Percentiles rank a stretch among this genome's conserved stretches.
Conservation (phyloP, 176 grass and related monocot species). For the Zea luxurians region DNA sequence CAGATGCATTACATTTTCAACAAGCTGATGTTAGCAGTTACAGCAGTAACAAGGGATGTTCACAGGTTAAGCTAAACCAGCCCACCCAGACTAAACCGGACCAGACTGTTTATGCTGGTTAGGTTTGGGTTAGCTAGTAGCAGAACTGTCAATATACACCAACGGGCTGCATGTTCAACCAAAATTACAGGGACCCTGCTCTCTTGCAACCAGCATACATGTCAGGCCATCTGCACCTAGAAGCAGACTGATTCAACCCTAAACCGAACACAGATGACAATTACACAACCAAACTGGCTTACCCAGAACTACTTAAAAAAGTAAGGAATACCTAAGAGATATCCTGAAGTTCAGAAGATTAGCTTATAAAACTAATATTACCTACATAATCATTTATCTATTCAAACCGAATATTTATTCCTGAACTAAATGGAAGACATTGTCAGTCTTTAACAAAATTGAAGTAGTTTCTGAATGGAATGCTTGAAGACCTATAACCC, state of each 20-base stretch:
- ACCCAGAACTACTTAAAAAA: neutral
- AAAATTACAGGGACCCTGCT: neutral
- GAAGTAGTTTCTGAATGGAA: constrained; percentile 6
- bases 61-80: neutral
- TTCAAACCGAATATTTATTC: neutral
- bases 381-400: neutral
- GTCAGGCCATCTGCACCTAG: neutral
- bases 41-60: neutral
- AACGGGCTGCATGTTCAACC: neutral
- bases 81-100: neutral
- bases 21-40: neutral
- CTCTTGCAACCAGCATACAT: neutral
- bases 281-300: neutral
- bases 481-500: neutral
- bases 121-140: neutral
- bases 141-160: constrained; percentile 1
- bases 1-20: neutral
- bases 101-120: neutral
- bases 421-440: constrained; percentile 9
- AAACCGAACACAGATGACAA: neutral
- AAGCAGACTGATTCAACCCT: neutral
- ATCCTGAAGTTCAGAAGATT: constrained; percentile 6
- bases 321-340: neutral
- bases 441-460: constrained; percentile 11
- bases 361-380: constrained; percentile 12